Evolutionary conservation across 169 alveolate genomes (phyloP).

Genomic region (Eimeria necatrix): DNA sequence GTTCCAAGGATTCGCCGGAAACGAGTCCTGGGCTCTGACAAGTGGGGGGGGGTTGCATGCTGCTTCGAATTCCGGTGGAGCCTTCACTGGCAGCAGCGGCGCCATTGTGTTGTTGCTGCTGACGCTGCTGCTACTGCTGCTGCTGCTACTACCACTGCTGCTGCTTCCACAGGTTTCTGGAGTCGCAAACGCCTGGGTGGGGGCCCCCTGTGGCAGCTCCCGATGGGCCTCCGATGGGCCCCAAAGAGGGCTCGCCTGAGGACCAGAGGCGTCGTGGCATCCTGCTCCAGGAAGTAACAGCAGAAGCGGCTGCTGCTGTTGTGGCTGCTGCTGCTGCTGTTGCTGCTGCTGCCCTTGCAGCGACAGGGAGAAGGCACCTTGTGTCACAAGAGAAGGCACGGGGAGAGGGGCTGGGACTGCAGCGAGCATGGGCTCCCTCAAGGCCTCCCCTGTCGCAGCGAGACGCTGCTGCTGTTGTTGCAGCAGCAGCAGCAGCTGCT

Average conservation of each 20-base stretch:
- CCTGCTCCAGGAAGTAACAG: neutral
- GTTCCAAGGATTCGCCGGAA: too few relatives aligned
- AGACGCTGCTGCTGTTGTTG: slow-evolving; percentile 6
- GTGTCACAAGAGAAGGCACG: neutral
- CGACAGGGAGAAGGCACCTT: neutral
- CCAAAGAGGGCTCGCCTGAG: too few relatives aligned
- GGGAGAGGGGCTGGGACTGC: neutral
- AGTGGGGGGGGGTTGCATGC: neutral
- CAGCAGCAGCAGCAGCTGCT: slow-evolving; percentile 49
- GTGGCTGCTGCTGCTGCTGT: neutral
- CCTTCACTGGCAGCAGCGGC: neutral
- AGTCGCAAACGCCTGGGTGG: neutral
- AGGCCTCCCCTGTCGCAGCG: neutral
- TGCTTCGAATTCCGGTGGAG: neutral
- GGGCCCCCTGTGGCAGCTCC: neutral
- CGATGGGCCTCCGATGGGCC: neutral
- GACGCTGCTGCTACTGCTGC: neutral
- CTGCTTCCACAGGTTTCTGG: neutral
- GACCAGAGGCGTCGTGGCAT: too few relatives aligned
- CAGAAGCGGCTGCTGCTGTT: neutral
- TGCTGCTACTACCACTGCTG: neutral
- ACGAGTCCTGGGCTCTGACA: too few relatives aligned
- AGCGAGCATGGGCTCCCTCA: too few relatives aligned
- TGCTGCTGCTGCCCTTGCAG: neutral
- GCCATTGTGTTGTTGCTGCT: neutral